phyloP scores from a whole-genome alignment of 345 rosid species.

The Gossypium rotundifolium region DNA sequence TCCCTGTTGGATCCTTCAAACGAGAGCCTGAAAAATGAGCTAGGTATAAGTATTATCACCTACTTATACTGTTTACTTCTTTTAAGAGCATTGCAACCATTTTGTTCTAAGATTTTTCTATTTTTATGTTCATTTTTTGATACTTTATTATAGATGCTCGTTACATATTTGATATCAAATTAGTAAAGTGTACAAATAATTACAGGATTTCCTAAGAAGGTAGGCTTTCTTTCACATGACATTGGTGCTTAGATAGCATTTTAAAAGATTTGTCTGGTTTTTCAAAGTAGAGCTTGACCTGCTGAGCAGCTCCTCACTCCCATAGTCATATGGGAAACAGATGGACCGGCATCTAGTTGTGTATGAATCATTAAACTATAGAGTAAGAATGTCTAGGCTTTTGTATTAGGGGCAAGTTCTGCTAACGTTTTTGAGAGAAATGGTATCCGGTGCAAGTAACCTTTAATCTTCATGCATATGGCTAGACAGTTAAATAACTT shows the following conservation, averaged over 20 bases:
- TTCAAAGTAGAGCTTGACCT: background rate
- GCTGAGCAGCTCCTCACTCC: background rate
- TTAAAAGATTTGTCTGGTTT: background rate
- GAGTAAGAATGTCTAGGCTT: background rate
- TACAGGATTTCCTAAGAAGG: background rate
- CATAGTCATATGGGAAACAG: background rate
- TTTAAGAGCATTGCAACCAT: slow-evolving; percentile 2
- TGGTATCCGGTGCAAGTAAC: background rate
- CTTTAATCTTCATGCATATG: background rate
- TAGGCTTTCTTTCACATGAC: slow-evolving; percentile 1
- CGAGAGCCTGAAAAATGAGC: slow-evolving; percentile 56
- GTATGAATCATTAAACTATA: no score
- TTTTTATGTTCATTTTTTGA: background rate
- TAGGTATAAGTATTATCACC: slow-evolving; percentile 23
- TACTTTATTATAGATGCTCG: background rate
- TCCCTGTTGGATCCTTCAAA: slow-evolving; percentile 56
- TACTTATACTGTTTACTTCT: background rate
- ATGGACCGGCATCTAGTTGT: background rate
- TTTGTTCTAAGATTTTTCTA: slow-evolving; percentile 7
- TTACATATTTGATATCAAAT: background rate
- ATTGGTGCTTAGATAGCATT: slow-evolving; percentile 16
- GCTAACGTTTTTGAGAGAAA: background rate
- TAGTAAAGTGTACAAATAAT: background rate
- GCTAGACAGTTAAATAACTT: background rate
- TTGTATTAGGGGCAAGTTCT: background rate